Evolutionary conservation across 2,329 filamentous ascomycete genomes (phyloP), one percentile per base, ranked within the genome.

Genomic region (Truncatella angustata): DNA sequence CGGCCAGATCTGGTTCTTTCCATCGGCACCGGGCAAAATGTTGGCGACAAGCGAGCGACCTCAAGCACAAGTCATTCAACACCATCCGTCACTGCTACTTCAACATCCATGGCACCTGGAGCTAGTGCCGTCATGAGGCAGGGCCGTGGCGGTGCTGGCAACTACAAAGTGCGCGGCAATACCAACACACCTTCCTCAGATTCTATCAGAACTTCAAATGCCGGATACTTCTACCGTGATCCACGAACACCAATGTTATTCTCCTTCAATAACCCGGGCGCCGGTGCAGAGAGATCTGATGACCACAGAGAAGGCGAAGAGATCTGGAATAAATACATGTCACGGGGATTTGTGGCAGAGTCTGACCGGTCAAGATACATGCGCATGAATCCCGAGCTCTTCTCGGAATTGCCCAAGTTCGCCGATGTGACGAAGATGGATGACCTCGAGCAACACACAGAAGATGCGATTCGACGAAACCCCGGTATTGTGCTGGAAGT

Each of bases 311-410:
- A 59, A 23, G 60, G 58, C 43, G 64, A 66, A 16, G 50, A 44
- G 18, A 53, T 50, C 0, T 67, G 64, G 65, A 54, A 56, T 35
- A 59, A 53, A 21, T 67, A 66, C 49, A 52, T 64, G 51, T 54
- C 56, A 2, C 52, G 52, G 9, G 53, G 55, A 1, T 50, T 55
- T 11, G 49, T 56, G 9, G 56, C 56, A n/a, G 52, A 53, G n/a
- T 52, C 52, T 4, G 26, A 50, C 18, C 58, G 58, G 20, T 55
- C 48, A 14, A 58, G 62, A 4, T 65, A 66, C 42, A 55, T 63
- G 54, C 64, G 65, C 11, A 56, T 67, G 11, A 61, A 60, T n/a
- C 65, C 64, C 5, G 65, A 67, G 47, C 49, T 66, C 20, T 49
- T 65, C 28, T 34, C 42, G 4, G 60, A 60, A 47, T 43, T 66